phyloP scores from a whole-genome alignment of 2,329 filamentous ascomycete species.

The Clathrospora elynae region DNA sequence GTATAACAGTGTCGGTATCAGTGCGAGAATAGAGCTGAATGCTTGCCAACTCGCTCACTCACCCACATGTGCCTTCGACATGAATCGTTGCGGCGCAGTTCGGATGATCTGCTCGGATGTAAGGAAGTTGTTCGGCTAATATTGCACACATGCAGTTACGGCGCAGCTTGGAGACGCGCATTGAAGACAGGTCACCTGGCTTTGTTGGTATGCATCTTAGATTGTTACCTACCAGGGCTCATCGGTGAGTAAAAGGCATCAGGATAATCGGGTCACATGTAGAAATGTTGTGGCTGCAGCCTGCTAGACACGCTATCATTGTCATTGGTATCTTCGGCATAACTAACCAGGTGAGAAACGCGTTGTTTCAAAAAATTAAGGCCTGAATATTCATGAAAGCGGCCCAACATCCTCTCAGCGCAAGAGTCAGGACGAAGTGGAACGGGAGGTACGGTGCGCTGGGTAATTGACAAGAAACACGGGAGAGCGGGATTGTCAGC shows the following conservation, averaged over 20 bases:
- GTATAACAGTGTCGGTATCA: background rate
- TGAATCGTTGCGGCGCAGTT: slow-evolving; percentile 7
- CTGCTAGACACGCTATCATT: slow-evolving; percentile 3
- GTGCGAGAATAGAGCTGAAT: background rate
- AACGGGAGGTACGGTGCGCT: slow-evolving; percentile 18
- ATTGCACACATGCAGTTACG: background rate
- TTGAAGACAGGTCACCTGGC: slow-evolving; percentile 11
- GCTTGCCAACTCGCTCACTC: too few species aligned
- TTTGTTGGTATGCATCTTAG: slow-evolving; percentile 8
- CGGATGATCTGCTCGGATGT: slow-evolving; percentile 14
- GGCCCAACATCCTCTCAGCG: background rate
- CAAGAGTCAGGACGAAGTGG: slow-evolving; percentile 9
- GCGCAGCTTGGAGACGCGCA: slow-evolving; percentile 9
- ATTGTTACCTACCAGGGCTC: slow-evolving; percentile 6
- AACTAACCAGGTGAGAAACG: background rate
- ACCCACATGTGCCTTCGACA: too few species aligned
- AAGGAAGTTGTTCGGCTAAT: slow-evolving; percentile 14
- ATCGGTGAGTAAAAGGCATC: background rate
- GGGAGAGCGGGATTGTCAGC: slow-evolving; percentile 13
- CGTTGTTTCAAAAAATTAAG: background rate
- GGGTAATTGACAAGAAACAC: slow-evolving; percentile 10
- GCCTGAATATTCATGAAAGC: slow-evolving; percentile 3
- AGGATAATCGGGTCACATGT: slow-evolving; percentile 3
- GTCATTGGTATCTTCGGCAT: background rate
- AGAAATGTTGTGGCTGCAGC: slow-evolving; percentile 10